A percentile compares a stretch with the other conserved stretches of the same genome.
Conservation (phyloP, 306 rosid species). For the Heteromeles arbutifolia region DNA sequence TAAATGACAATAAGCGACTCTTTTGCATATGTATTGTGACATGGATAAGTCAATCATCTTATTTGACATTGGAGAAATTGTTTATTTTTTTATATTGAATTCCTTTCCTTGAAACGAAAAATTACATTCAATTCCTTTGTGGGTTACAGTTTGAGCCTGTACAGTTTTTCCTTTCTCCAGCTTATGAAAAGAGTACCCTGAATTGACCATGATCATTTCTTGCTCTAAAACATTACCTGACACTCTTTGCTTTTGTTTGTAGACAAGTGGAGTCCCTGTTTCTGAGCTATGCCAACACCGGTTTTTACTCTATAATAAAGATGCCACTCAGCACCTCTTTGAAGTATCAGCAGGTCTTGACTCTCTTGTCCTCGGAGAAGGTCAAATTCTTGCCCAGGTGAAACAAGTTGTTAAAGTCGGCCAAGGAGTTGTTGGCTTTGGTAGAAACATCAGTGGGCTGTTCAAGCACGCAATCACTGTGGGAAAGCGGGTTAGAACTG, state of each 20-base stretch:
- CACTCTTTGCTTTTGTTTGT: conserved; percentile 21
- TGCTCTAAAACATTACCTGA: not conserved
- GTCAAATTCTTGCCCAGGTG: conserved; percentile 98
- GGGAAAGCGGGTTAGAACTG: conserved; percentile 94
- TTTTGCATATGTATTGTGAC: not conserved
- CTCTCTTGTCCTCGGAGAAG: conserved; percentile 98
- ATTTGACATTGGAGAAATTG: not conserved
- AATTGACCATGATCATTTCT: not conserved
- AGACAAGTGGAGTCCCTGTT: conserved; percentile 91
- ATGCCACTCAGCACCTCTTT: conserved; percentile 85
- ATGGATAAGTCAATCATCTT: not conserved
- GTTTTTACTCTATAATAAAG: conserved; percentile 77
- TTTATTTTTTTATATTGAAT: too few relatives aligned
- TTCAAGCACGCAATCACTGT: conserved; percentile 98
- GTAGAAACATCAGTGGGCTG: conserved; percentile 87
- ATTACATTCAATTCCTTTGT: not conserved
- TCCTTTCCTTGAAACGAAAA: not conserved
- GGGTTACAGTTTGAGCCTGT: not conserved
- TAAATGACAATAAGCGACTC: not conserved
- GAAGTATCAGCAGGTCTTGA: conserved; percentile 98
- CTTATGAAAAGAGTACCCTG: not conserved
- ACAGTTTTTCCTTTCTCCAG: not conserved
- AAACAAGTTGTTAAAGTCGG: conserved; percentile 98
- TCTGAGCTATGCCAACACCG: conserved; percentile 80
- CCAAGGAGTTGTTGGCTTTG: conserved; percentile 91